Evolutionary conservation across 2,329 filamentous ascomycete genomes (phyloP).

Genomic region (Fusarium mundagurra): DNA sequence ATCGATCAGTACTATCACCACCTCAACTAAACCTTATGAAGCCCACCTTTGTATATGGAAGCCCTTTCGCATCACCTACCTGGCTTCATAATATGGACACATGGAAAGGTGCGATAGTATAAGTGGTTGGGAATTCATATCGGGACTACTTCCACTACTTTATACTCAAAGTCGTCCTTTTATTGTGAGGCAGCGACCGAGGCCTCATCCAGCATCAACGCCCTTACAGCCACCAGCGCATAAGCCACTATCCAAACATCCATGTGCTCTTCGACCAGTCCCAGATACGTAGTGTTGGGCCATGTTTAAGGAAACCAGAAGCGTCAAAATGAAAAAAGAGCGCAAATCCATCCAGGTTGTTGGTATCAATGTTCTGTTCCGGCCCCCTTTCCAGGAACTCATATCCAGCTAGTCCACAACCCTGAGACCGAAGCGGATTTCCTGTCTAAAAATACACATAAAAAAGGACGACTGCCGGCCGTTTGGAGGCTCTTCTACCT

Average conservation of each 20-base stretch:
- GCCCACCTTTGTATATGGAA: not conserved
- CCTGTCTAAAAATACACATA: slow-evolving; percentile 34
- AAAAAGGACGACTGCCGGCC: slow-evolving; percentile 3
- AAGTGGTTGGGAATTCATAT: slow-evolving; percentile 21
- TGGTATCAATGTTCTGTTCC: slow-evolving; percentile 41
- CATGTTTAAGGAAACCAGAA: slow-evolving; percentile 6
- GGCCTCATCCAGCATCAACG: slow-evolving; percentile 16
- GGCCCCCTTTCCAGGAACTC: slow-evolving; percentile 18
- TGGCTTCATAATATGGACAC: not conserved
- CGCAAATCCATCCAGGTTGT: slow-evolving; percentile 32
- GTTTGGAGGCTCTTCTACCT: slow-evolving; percentile 16
- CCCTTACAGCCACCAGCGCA: not conserved
- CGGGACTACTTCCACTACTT: slow-evolving; percentile 13
- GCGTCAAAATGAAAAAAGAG: slow-evolving; percentile 16
- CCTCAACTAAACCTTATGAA: not conserved
- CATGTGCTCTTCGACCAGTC: not conserved
- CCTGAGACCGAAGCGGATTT: slow-evolving; percentile 12
- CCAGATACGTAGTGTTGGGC: not conserved
- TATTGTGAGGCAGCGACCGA: not conserved
- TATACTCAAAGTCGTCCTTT: slow-evolving; percentile 3
- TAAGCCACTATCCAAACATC: slow-evolving; percentile 12
- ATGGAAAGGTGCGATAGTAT: not conserved
- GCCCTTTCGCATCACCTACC: not conserved
- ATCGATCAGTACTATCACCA: not conserved
- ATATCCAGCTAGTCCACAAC: slow-evolving; percentile 21